Evolutionary conservation across 2,329 filamentous ascomycete species (phyloP), one percentile per base, ranked within the genome.

Genomic region (Ophiostoma sp.): DNA sequence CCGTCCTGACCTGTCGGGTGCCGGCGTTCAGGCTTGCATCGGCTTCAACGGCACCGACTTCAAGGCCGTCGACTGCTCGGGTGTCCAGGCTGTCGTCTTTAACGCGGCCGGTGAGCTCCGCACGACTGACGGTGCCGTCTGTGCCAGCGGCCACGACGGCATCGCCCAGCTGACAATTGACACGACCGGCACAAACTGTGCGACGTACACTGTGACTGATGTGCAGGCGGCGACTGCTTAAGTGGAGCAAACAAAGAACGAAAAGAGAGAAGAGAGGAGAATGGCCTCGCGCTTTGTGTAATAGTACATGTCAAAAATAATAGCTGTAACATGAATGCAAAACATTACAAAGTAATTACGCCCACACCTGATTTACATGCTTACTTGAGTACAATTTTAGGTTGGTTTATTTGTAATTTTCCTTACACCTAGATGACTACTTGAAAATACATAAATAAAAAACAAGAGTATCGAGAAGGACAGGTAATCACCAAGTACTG

Each of bases 21-120:
- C 82, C 6, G 78, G 75, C 70, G 78, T 79, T 63, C 75, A 81
- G 61, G 82, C 80, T 15, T 84, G 82, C 74, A 78, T 84, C 17
- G 82, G 81, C 15, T 83, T 82, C 78, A 83, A 83, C 74, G 80
- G 80, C 42, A 83, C 80, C 8, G 77, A 78, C 25, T 82, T 84
- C 77, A 76, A 77, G 28, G 82, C 82, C 9, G 78, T 80, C 73
- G 80, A 82, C 76, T 84, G 82, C 73, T 77, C 76, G 15, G 76
- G 74, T 8, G 69, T 73, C 33, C 74, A 72, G 22, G 73, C 78
- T 15, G 80, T 81, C 36, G 76, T 76, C 48, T 78, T 81, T 36
- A 61, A 55, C 22, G 75, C 79, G 6, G 78, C 78, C 52, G 76
- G 75, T 25, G 73, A 79, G 45, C 76, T 82, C 66, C 77, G 76